Percentiles rank a stretch among this genome's conserved stretches.
Evolutionary conservation across 2,329 filamentous ascomycete species (phyloP).

Genomic region (Dactylonectria macrodidyma): DNA sequence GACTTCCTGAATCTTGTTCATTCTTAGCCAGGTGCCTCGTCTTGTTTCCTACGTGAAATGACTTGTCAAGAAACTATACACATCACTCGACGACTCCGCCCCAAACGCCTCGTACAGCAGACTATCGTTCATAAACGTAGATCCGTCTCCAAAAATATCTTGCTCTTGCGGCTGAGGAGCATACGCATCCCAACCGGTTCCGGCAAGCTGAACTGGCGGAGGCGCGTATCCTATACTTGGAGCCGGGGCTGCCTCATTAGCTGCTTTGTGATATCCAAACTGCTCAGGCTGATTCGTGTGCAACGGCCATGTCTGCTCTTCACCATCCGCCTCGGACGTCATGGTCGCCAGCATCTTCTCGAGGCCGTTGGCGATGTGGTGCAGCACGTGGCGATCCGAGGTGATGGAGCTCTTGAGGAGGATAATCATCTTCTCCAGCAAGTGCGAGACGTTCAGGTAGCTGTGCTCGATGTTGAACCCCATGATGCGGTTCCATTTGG

Average conservation of each 20-base stretch:
- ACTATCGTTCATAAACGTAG: conserved; percentile 35
- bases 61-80: conserved; percentile 30
- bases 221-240: conserved; percentile 16
- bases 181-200: conserved; percentile 23
- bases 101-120: conserved; percentile 47
- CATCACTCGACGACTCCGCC: conserved; percentile 28
- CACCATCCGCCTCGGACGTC: conserved; percentile 21
- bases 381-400: conserved; percentile 54
- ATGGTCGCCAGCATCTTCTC: conserved; percentile 51
- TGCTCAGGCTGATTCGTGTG: background rate
- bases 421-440: conserved; percentile 51
- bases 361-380: conserved; percentile 55
- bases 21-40: background rate
- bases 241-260: background rate
- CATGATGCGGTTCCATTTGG: conserved; percentile 52
- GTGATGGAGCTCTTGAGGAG: conserved; percentile 50
- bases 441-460: conserved; percentile 46
- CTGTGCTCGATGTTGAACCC: conserved; percentile 52
- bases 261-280: background rate
- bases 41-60: conserved; percentile 17
- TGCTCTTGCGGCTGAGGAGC: conserved; percentile 16
- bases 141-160: conserved; percentile 35
- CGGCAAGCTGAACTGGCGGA: background rate
- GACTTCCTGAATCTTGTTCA: too few relatives aligned
- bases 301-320: background rate